Evolutionary conservation across 208 protist genomes (phyloP).

Genomic region (Acanthamoeba rhysodes): DNA sequence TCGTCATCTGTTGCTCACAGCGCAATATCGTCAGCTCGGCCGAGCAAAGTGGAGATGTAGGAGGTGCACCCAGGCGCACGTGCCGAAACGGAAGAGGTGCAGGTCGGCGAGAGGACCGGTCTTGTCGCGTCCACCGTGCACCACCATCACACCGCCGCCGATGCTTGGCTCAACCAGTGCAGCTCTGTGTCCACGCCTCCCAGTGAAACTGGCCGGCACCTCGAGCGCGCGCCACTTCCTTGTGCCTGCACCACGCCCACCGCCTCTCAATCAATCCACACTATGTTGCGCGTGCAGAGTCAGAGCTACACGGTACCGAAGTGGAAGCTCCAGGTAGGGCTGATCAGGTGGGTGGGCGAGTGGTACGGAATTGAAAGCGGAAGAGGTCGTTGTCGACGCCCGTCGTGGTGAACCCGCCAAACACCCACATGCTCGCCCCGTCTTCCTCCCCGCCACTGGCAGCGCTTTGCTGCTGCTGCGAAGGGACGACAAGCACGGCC

Average conservation of each 20-base stretch:
- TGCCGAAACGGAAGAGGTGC: background rate
- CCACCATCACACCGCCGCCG: slow-evolving; percentile 15
- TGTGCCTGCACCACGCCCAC: too few relatives aligned
- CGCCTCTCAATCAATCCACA: background rate
- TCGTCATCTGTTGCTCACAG: background rate
- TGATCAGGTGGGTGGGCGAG: background rate
- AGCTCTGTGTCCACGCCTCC: background rate
- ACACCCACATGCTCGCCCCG: slow-evolving; percentile 32
- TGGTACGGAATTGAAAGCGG: slow-evolving; percentile 59
- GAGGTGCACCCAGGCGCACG: background rate
- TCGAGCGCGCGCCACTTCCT: background rate
- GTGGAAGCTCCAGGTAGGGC: background rate
- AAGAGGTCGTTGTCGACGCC: slow-evolving; percentile 12
- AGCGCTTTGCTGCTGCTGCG: background rate
- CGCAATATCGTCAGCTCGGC: background rate
- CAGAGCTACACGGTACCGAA: background rate
- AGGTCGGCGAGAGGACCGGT: background rate
- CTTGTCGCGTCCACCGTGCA: slow-evolving; percentile 9
- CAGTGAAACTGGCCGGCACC: background rate
- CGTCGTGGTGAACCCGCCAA: background rate
- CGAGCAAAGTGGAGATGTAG: background rate
- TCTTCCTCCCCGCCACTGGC: background rate
- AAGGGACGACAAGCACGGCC: background rate
- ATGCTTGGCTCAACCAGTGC: background rate
- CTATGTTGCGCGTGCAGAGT: background rate